phyloP scores from a whole-genome alignment of 148 eudicot species.

The Mesembryanthemum crystallinum region DNA sequence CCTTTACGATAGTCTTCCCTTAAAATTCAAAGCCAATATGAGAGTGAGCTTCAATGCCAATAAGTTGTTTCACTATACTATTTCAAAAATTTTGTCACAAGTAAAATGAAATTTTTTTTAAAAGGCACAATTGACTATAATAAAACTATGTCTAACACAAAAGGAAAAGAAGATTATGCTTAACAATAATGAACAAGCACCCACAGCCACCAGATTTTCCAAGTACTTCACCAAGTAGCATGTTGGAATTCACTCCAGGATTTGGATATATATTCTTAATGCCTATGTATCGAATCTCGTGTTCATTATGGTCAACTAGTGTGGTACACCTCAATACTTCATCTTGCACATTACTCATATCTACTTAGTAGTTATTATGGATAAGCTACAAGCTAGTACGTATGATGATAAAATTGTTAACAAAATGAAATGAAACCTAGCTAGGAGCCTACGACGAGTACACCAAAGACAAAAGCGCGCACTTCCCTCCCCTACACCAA shows the following conservation, averaged over 20 bases:
- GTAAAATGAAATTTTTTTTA: background rate
- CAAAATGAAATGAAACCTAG: background rate
- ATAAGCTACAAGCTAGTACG: background rate
- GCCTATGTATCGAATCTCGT: too few species aligned
- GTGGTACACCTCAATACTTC: background rate
- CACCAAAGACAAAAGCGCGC: too few species aligned
- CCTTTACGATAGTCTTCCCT: constrained; percentile 93
- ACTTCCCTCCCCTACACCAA: background rate
- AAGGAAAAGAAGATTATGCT: background rate
- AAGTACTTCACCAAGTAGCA: background rate
- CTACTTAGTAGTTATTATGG: background rate
- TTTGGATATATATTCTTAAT: too few species aligned
- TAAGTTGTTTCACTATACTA: background rate
- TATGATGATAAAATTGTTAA: background rate
- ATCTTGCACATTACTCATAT: background rate
- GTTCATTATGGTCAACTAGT: too few species aligned
- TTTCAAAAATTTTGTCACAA: background rate
- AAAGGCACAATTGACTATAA: background rate
- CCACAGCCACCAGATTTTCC: background rate
- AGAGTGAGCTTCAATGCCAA: constrained; percentile 9
- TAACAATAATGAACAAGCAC: background rate
- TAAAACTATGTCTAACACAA: background rate
- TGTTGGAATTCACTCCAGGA: background rate
- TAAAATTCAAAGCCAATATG: constrained; percentile 5
- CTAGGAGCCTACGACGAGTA: background rate